Base-by-base conservation (phyloP, 352 stramenopile species). In the Phytophthora macrochlamydospora region DNA sequence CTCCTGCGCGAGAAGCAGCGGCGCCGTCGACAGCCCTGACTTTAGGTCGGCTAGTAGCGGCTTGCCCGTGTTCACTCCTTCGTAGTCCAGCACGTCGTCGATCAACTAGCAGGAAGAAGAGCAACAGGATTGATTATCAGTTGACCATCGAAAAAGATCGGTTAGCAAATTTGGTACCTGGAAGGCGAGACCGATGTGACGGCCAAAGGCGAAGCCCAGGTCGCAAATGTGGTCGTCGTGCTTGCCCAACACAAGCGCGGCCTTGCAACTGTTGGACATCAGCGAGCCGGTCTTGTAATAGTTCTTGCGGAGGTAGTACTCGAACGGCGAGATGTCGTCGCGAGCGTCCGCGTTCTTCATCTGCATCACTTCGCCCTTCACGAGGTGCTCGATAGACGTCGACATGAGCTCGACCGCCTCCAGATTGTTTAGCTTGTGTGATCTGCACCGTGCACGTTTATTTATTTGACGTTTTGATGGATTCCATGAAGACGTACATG, bases 351-450 rank as follows among this genome's bases (percentile, higher is more conserved):
- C 83, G 60, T 94, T 82, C 73, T 99, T 98, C 81, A 99, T 95
- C 81, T 99, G 98, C 97, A 99, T 99, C 67, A 99, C 98, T 73
- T 99, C 98, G 42, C 98, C 98, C 69, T 98, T 97, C 40, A 99
- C 97, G 32, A 99, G 78, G 78, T 99, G 97, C 78, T 99, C 98
- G 67, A 99, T 99, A 44, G 97, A 94, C 3, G 96, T 99, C 33
- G 95, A 98, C 89, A 99, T 98, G 58, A 98, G 90, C 80, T 99
- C 98, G 13, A 99, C 91, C 9, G 97, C 94, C 62, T 99, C 93
- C 1, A 99, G 62, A 65, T 97, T 98, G 38, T 97, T 87, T 59
- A 99, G 73, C 18, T 24, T 24, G 18, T 24, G 18, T 24, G 18
- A 24, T 24, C 0, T 24, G 18, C 18, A 24, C 18, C 18, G 18